Percentiles rank a stretch among this genome's conserved stretches.
These are phyloP conservation scores for Globisporangium iwayamae DNA, from an alignment of 352 stramenopile genomes.

Conservation along the genomic window DNA sequence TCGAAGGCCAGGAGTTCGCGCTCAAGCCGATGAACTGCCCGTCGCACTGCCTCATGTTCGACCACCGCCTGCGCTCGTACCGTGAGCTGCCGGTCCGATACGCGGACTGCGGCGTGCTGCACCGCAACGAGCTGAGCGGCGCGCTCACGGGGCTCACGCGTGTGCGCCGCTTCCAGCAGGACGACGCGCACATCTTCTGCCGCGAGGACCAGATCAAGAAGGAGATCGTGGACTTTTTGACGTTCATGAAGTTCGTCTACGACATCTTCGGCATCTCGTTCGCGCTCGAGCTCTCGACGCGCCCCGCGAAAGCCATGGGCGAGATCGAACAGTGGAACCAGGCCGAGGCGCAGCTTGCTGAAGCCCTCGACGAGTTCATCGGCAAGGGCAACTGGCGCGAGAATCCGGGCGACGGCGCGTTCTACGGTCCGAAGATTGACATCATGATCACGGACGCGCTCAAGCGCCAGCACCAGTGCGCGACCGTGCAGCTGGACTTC, in stretches of 20 bases:
- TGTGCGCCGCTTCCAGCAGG: constrained; percentile 97
- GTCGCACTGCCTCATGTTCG: constrained; percentile 96
- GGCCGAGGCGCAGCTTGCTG: constrained; percentile 73
- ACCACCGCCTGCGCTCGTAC: constrained; percentile 93
- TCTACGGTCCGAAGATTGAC: constrained; percentile 98
- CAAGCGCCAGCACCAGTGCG: constrained; percentile 95
- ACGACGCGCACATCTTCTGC: constrained; percentile 99
- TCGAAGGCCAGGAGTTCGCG: constrained; percentile 79
- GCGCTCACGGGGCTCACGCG: constrained; percentile 96
- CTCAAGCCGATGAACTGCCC: constrained; percentile 99
- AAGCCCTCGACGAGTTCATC: constrained; percentile 61
- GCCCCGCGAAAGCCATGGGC: constrained; percentile 94
- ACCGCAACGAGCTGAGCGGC: constrained; percentile 94
- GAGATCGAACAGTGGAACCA: constrained; percentile 92
- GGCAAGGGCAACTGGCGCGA: constrained; percentile 65
- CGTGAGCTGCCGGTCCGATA: constrained; percentile 93
- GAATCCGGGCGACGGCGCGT: constrained; percentile 95
- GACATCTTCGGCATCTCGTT: constrained; percentile 95
- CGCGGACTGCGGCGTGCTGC: constrained; percentile 94
- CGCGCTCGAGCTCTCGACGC: constrained; percentile 91
- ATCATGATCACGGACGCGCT: constrained; percentile 97
- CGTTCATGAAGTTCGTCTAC: constrained; percentile 94
- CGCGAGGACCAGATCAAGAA: constrained; percentile 90
- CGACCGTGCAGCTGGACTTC: constrained; percentile 98
- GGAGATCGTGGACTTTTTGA: constrained; percentile 92